Evolutionary conservation across 371 early-diverging fungal species (phyloP).

Genomic region (Saksenaea oblongispora): DNA sequence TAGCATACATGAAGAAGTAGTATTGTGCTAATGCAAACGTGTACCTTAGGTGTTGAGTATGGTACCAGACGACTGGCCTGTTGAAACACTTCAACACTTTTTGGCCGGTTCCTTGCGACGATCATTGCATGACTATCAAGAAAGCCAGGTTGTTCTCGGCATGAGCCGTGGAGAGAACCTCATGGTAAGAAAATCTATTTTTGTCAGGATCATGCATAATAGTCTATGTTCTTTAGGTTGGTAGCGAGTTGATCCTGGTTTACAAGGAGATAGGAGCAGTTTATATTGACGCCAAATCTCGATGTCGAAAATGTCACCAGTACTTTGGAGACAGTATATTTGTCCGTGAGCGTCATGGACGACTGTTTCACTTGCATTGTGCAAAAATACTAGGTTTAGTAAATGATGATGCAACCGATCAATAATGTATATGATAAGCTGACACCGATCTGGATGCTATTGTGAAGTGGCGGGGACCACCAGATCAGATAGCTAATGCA

Average conservation of each 20-base stretch:
- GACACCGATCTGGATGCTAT: background rate
- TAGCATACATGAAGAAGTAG: background rate
- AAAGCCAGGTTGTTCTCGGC: slow-evolving; percentile 58
- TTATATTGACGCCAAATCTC: slow-evolving; percentile 42
- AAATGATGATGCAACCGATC: slow-evolving; percentile 5
- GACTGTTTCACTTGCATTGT: slow-evolving; percentile 60
- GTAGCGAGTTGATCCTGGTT: slow-evolving; percentile 42
- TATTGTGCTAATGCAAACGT: background rate
- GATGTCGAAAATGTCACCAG: slow-evolving; percentile 53
- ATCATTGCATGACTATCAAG: slow-evolving; percentile 52
- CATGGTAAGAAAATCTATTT: slow-evolving; percentile 39
- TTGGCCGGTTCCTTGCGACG: slow-evolving; percentile 55
- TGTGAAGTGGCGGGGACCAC: background rate
- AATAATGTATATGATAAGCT: background rate
- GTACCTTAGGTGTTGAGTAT: slow-evolving; percentile 53
- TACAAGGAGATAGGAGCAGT: slow-evolving; percentile 53
- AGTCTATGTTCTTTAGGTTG: slow-evolving; percentile 24
- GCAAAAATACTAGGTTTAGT: slow-evolving; percentile 33
- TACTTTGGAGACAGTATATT: slow-evolving; percentile 53
- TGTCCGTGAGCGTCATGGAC: slow-evolving; percentile 49
- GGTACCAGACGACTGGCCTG: slow-evolving; percentile 67
- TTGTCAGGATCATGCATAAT: background rate
- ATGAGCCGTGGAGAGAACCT: slow-evolving; percentile 65
- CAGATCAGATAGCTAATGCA: background rate
- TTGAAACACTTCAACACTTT: slow-evolving; percentile 59